A percentile compares a stretch with the other conserved stretches of the same genome.
Conservation (phyloP, 371 early-diverging fungal genomes). For the Sporodiniella umbellata region DNA sequence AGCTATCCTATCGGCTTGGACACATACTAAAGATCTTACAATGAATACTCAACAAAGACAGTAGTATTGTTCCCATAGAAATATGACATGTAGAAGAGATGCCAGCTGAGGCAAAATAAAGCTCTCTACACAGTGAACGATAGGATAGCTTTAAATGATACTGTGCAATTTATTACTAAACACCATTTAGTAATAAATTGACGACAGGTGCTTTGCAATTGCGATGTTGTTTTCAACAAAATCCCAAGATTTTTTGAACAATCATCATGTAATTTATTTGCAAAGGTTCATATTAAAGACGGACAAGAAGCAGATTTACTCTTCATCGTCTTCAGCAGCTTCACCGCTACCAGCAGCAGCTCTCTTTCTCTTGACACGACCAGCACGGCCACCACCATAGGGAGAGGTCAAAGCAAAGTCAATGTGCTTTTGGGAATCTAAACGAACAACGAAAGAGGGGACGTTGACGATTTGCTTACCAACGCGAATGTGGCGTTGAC, state of each 20-base stretch:
- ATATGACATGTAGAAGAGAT: neutral
- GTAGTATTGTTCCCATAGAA: neutral
- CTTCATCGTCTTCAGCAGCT: conserved; percentile 69
- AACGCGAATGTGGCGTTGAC: conserved; percentile 98
- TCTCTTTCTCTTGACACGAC: conserved; percentile 96
- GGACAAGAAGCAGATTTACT: conserved; percentile 35
- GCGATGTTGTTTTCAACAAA: conserved; percentile 21
- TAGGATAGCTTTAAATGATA: conserved; percentile 13
- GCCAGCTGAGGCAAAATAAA: neutral
- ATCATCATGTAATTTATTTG: conserved; percentile 35
- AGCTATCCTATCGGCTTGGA: no score
- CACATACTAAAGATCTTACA: no score
- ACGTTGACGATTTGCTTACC: conserved; percentile 99
- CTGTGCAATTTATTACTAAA: conserved; percentile 12
- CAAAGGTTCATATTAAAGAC: conserved; percentile 46
- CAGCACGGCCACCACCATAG: conserved; percentile 97
- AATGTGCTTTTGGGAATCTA: conserved; percentile 96
- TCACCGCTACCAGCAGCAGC: conserved; percentile 62
- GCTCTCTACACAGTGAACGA: neutral
- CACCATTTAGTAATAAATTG: conserved; percentile 6
- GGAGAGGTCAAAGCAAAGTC: conserved; percentile 98
- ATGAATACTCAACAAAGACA: neutral
- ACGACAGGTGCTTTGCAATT: conserved; percentile 50
- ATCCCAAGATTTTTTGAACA: conserved; percentile 10
- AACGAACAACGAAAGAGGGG: conserved; percentile 94